These are phyloP conservation scores for Canavalia gladiata DNA, from an alignment of 306 rosid species.

Conservation along the genomic window DNA sequence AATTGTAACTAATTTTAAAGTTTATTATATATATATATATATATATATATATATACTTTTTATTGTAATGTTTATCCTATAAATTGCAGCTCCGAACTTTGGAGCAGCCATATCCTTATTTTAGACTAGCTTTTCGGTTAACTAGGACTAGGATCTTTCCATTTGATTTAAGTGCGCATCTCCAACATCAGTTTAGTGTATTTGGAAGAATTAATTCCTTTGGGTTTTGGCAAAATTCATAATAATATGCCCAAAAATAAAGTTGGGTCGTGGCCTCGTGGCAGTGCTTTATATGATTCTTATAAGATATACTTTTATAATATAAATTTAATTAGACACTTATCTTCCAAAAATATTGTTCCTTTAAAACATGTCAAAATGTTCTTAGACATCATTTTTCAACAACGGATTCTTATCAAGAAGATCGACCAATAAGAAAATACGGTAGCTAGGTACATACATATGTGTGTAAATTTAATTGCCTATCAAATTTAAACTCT, in stretches of 20 bases:
- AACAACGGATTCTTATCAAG: background rate
- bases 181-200: background rate
- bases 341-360: background rate
- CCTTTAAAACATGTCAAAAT: background rate
- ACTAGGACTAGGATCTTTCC: background rate
- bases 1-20: too few relatives aligned
- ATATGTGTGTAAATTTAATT: background rate
- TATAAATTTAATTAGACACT: background rate
- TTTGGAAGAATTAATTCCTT: conserved; percentile 1
- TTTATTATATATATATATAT: too few relatives aligned
- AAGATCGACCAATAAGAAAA: background rate
- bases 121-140: background rate
- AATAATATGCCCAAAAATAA: conserved; percentile 5
- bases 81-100: too few relatives aligned
- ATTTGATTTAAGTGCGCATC: background rate
- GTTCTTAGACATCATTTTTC: background rate
- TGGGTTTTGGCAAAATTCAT: background rate
- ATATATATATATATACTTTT: too few relatives aligned
- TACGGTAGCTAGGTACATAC: background rate
- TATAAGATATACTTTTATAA: conserved; percentile 6
- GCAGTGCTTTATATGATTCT: conserved; percentile 23
- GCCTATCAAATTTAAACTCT: background rate
- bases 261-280: background rate
- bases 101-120: too few relatives aligned
- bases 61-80: too few relatives aligned